Percentiles rank a stretch among this genome's conserved stretches.
Conservation (phyloP, 2,329 filamentous ascomycete species). For the Phyllosticta ampelicida region DNA sequence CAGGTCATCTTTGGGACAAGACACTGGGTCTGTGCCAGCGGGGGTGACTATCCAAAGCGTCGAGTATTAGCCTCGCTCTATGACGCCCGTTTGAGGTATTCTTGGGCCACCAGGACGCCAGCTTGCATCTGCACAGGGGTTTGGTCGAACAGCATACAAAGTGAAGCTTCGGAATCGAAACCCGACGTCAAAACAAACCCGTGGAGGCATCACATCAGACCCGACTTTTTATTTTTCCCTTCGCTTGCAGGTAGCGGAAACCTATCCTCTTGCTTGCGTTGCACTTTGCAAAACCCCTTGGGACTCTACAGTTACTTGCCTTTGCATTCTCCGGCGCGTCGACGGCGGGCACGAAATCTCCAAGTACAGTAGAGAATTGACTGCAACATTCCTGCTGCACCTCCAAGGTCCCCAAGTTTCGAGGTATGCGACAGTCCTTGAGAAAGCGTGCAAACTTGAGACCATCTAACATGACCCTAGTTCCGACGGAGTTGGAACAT, state of each 20-base stretch:
- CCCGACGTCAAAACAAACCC: not conserved
- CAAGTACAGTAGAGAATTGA: not conserved
- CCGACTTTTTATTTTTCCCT: not conserved
- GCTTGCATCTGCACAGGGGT: not conserved
- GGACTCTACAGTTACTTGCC: not conserved
- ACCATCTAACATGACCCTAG: not conserved
- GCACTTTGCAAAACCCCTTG: not conserved
- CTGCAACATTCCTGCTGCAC: not conserved
- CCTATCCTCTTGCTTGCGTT: not conserved
- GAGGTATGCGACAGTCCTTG: not conserved
- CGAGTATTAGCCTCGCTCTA: conserved; percentile 1
- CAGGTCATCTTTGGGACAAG: not conserved
- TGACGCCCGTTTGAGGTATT: conserved; percentile 10
- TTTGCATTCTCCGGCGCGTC: not conserved
- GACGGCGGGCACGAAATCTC: not conserved
- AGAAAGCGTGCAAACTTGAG: not conserved
- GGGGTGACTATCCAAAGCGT: conserved; percentile 3
- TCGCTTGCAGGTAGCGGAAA: not conserved
- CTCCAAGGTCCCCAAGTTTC: not conserved
- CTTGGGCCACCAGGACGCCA: not conserved
- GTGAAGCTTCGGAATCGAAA: not conserved
- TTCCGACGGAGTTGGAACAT: not conserved
- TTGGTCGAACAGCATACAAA: not conserved
- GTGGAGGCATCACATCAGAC: not conserved
- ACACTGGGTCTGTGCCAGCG: conserved; percentile 4